phyloP scores from a whole-genome alignment of 192 early-diverging fungal genomes.

The Coemansia sp. region DNA sequence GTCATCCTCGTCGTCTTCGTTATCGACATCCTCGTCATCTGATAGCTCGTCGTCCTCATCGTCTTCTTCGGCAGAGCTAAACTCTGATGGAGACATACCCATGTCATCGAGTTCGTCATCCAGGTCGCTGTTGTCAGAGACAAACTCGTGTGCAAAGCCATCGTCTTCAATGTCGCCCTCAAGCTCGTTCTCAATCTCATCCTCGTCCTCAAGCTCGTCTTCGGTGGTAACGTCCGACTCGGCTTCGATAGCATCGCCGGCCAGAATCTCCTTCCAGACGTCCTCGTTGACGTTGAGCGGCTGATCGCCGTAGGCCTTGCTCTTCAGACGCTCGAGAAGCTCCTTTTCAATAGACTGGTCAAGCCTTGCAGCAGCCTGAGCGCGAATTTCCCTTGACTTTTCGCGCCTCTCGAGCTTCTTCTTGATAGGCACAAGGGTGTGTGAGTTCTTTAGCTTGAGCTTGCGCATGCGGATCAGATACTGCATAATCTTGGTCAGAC shows the following conservation, averaged over 20 bases:
- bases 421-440: slow-evolving; percentile 81
- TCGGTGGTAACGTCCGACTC: slow-evolving; percentile 67
- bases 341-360: slow-evolving; percentile 95
- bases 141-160: slow-evolving; percentile 56
- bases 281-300: slow-evolving; percentile 92
- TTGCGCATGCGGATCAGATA: slow-evolving; percentile 93
- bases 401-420: slow-evolving; percentile 94
- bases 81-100: slow-evolving; percentile 50
- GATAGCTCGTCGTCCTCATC: slow-evolving; percentile 14
- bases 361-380: slow-evolving; percentile 86
- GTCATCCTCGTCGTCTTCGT: slow-evolving; percentile 46
- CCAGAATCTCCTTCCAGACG: slow-evolving; percentile 86
- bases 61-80: slow-evolving; percentile 62
- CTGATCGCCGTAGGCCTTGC: slow-evolving; percentile 92
- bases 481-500: slow-evolving; percentile 94
- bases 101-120: slow-evolving; percentile 36
- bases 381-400: slow-evolving; percentile 78
- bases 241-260: slow-evolving; percentile 66
- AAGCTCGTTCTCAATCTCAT: slow-evolving; percentile 52
- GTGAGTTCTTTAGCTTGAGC: slow-evolving; percentile 75
- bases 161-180: slow-evolving; percentile 37
- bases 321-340: slow-evolving; percentile 85
- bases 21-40: slow-evolving; percentile 64
- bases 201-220: slow-evolving; percentile 59
- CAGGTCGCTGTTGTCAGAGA: slow-evolving; percentile 39